phyloP scores from a whole-genome alignment of 2,329 filamentous ascomycete genomes.

The Sordariomycetes sp. region DNA sequence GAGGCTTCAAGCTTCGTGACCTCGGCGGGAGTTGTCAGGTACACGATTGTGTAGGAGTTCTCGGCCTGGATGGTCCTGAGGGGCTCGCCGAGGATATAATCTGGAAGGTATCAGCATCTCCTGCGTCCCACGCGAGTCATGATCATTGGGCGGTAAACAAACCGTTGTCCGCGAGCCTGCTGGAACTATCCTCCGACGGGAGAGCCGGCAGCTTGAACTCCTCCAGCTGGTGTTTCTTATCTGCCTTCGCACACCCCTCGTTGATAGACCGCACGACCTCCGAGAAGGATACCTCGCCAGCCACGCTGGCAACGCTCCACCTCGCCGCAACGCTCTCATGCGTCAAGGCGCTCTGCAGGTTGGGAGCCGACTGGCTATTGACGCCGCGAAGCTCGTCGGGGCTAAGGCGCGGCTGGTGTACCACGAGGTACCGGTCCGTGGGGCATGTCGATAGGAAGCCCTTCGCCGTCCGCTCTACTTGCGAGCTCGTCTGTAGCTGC shows the following conservation, averaged over 20 bases:
- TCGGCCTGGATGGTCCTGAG: constrained; percentile 23
- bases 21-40: constrained; percentile 38
- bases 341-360: constrained; percentile 29
- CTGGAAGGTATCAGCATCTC: constrained; percentile 17
- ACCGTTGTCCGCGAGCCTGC: constrained; percentile 34
- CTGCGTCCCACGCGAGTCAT: background rate
- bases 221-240: constrained; percentile 22
- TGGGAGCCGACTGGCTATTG: constrained; percentile 22
- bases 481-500: constrained; percentile 31
- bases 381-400: constrained; percentile 46
- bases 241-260: constrained; percentile 27
- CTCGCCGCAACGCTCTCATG: constrained; percentile 20
- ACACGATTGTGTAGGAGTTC: constrained; percentile 60
- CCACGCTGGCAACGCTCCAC: constrained; percentile 43
- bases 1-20: background rate
- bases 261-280: constrained; percentile 30
- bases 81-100: constrained; percentile 36
- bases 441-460: constrained; percentile 53
- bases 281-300: constrained; percentile 29
- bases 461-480: constrained; percentile 27
- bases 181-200: constrained; percentile 24
- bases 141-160: constrained; percentile 7
- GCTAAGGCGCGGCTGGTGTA: constrained; percentile 64
- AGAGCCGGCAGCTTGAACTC: constrained; percentile 27
- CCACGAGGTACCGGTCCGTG: constrained; percentile 62